Evolutionary conservation across 192 early-diverging fungal species (phyloP), one percentile per base, ranked within the genome.

Genomic region (Phlyctochytrium planicorne): DNA sequence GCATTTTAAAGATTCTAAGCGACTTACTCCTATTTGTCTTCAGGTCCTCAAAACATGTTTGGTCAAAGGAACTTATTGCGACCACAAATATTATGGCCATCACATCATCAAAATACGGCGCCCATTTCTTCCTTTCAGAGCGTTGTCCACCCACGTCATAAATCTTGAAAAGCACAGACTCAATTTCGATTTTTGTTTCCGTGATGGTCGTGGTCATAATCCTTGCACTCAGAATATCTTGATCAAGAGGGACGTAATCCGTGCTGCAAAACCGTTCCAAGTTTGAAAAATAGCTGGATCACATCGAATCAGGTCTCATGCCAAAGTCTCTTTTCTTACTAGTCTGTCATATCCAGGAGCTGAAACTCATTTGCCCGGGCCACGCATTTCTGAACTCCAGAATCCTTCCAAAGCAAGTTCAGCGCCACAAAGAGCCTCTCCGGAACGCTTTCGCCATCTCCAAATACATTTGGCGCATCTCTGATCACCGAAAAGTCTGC

Each of bases 61-160:
- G 96, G 81, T 98, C 94, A 69, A 96, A 98, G 81, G 96, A 94
- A 30, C 85, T 88, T 60, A 96, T 94, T 32, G 96, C 96, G 23
- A 96, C 94, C 73, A 98, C 76, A 78, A 98, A 98, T 32, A 98
- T 83, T 66, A 98, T 94, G 2, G 93, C 91, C 0, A 93, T 97
- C 24, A 97, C 94, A 70, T 95, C 93, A 73, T 98, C 96, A 68
- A 98, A 98, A 70, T 94, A 98, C 79, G 96, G 96, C 68, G 96
- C 95, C 96, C 96, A 97, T 82, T 98, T 98, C 72, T 98, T 98
- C 71, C 96, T 87, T 82, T 98, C 96, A 47, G 93, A 95, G 50
- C 96, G 90, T 84, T 98, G 96, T 40, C 96, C 96, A 71, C 96
- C 96, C 52, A 98, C 96, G 82, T 98, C 96, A 78, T 94, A 91